Evolutionary conservation across 345 rosid species (phyloP), one percentile per base, ranked within the genome.

Genomic region (Pistacia vera): DNA sequence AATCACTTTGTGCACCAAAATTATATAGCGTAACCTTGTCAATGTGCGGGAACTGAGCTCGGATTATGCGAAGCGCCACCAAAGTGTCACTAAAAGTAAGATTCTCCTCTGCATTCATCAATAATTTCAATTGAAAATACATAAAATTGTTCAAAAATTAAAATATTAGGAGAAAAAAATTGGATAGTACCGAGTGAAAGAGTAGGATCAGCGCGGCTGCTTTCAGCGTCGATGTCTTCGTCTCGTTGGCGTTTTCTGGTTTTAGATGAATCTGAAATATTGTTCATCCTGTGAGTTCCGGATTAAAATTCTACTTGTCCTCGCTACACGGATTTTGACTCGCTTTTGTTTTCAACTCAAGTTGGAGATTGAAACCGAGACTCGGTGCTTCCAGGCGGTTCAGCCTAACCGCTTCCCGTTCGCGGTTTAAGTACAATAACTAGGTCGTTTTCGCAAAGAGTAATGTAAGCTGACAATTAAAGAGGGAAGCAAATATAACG

Each of bases 31-130:
- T 64, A 79, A 92, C 98, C 95, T 89, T 93, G 52, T 90, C 90
- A 58, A 92, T 81, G 75, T 57, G 93, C 25, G 97, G 97, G 80
- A 96, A 96, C 72, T 96, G 99, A 81, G 93, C 86, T 83, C 97
- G 94, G 92, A 96, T 95, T 67, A 95, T 92, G 46, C 88, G 90
- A 62, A 96, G 90, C 36, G 97, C 98, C 22, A 91, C 91, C 79
- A 85, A 77, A 8, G 99, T 92, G 30, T 96, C 99, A 71, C 86
- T 92, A 63, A 96, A 93, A 57, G 87, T 84, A 58, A 92, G 95
- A 49, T 87, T 88, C 77, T 91, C 87, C 86, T 83, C 99, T 93
- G 89, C 79, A 51, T 17, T 63, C 46, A 14, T 22, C 63, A 30
- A 57, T 16, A 38, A 77, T 63, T 33, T 59, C 12, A 28, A 71